phyloP scores from a whole-genome alignment of 352 stramenopile genomes.

The Globisporangium emineosum region DNA sequence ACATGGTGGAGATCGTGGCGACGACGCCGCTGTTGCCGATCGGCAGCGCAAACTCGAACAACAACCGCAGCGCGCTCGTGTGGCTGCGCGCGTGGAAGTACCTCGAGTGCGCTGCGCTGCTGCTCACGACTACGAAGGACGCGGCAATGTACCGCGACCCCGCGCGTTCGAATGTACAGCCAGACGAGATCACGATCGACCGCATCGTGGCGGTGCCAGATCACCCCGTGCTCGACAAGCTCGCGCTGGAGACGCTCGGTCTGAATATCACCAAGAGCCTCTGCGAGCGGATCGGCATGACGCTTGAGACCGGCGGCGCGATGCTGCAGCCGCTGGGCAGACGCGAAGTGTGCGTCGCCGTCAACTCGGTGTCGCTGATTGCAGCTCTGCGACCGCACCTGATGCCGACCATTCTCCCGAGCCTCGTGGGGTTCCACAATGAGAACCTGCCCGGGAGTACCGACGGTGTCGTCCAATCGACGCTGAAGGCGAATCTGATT shows the following conservation, averaged over 20 bases:
- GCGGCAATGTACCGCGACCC: conserved; percentile 68
- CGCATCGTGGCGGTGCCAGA: conserved; percentile 23
- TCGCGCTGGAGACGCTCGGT: conserved; percentile 39
- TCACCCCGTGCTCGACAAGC: conserved; percentile 32
- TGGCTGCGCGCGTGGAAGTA: conserved; percentile 64
- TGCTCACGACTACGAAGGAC: conserved; percentile 50
- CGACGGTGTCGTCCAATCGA: conserved; percentile 51
- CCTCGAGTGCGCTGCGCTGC: conserved; percentile 47
- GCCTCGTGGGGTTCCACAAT: conserved; percentile 35
- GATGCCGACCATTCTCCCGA: conserved; percentile 49
- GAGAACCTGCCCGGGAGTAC: conserved; percentile 21
- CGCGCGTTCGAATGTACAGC: conserved; percentile 70
- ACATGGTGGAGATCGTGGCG: conserved; percentile 37
- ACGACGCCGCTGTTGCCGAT: conserved; percentile 23
- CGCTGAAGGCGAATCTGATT: conserved; percentile 64
- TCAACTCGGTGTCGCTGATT: conserved; percentile 71
- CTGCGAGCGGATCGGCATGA: conserved; percentile 28
- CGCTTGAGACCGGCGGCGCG: conserved; percentile 9
- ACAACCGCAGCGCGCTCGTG: conserved; percentile 50
- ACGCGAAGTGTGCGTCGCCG: conserved; percentile 52
- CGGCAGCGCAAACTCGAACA: conserved; percentile 19
- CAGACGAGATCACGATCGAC: conserved; percentile 62
- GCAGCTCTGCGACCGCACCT: conserved; percentile 58
- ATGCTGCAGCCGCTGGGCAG: conserved; percentile 26
- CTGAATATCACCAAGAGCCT: conserved; percentile 37